Evolutionary conservation across 2,329 filamentous ascomycete genomes (phyloP), one percentile per base, ranked within the genome.

Genomic region (Diaporthe sp.): DNA sequence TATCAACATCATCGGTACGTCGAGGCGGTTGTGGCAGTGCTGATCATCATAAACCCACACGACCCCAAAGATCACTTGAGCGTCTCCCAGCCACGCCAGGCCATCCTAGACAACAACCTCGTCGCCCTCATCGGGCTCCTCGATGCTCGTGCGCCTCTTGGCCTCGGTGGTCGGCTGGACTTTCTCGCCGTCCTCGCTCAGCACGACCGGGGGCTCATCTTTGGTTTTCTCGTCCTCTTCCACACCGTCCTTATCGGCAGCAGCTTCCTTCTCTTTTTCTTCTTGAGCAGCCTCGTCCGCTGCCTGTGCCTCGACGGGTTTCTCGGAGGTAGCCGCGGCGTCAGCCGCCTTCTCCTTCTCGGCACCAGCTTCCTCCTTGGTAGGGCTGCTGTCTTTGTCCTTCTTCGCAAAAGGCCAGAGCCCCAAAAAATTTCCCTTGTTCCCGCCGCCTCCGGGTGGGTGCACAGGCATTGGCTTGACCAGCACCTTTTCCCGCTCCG

Each of bases 391-490:
- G 20, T 76, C 73, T 42, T 76, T 75, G 55, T 76, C 75, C 55
- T 76, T 76, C 57, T 85, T 83, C n/a, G 88, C 86, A 79, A 92
- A 92, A 0, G 90, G 90, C 90, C 90, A 92, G 7, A 92, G 83
- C 31, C 89, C 89, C 65, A 88, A 87, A 53, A 91, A 87, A 12
- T 73, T 73, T 17, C 71, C 79, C 37, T 82, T 85, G 34, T 82
- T 80, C 22, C 80, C 77, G 5, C 80, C 84, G 55, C 80, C 84
- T 58, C 84, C 85, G 13, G 86, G 84, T 1, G 89, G 89, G 72
- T 91, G 88, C 9, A 91, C 85, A 0, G 88, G 86, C 4, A 91
- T 84, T 3, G 90, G 90, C 78, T 89, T 88, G 73, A 91, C 82
- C 3, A 92, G 85, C n/a, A 88, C 84, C 37, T 84, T 85, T 17